phyloP scores from a whole-genome alignment of 345 rosid genomes.

The Eutrema japonicum region DNA sequence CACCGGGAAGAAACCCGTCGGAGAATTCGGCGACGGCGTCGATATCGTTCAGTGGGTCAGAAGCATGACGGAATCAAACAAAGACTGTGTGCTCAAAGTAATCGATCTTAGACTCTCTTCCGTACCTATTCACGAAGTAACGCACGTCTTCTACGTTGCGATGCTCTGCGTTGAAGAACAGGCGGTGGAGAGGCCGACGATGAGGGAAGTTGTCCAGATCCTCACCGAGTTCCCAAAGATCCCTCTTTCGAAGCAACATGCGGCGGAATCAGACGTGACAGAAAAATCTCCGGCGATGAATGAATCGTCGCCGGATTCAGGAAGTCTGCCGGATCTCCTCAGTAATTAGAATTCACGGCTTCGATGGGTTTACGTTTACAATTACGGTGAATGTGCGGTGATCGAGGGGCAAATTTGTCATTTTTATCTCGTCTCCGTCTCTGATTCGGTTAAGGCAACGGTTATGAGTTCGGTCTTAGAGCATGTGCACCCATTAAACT shows the following conservation, averaged over 20 bases:
- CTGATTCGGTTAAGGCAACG: too few relatives aligned
- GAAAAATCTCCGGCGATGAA: slow-evolving; percentile 18
- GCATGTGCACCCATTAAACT: too few relatives aligned
- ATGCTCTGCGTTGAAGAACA: slow-evolving; percentile 94
- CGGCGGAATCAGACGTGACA: slow-evolving; percentile 44
- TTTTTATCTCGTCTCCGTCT: too few relatives aligned
- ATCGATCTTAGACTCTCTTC: slow-evolving; percentile 81
- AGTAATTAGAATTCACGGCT: slow-evolving; percentile 8
- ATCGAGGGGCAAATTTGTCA: too few relatives aligned
- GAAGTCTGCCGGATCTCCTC: slow-evolving; percentile 19
- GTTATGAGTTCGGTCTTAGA: background rate
- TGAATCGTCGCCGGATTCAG: slow-evolving; percentile 27
- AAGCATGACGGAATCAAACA: slow-evolving; percentile 77
- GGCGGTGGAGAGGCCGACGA: slow-evolving; percentile 86
- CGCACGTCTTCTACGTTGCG: slow-evolving; percentile 89
- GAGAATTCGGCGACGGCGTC: slow-evolving; percentile 94
- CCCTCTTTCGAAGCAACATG: slow-evolving; percentile 44
- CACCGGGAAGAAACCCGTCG: slow-evolving; percentile 81
- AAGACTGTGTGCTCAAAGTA: slow-evolving; percentile 76
- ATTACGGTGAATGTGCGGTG: too few relatives aligned
- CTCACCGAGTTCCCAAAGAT: slow-evolving; percentile 76
- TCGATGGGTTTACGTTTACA: too few relatives aligned
- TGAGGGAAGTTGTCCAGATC: slow-evolving; percentile 95
- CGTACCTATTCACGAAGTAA: slow-evolving; percentile 77
- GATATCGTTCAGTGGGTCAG: slow-evolving; percentile 97